phyloP scores from a whole-genome alignment of 257 asterid genomes.

The Penstemon newberryi region DNA sequence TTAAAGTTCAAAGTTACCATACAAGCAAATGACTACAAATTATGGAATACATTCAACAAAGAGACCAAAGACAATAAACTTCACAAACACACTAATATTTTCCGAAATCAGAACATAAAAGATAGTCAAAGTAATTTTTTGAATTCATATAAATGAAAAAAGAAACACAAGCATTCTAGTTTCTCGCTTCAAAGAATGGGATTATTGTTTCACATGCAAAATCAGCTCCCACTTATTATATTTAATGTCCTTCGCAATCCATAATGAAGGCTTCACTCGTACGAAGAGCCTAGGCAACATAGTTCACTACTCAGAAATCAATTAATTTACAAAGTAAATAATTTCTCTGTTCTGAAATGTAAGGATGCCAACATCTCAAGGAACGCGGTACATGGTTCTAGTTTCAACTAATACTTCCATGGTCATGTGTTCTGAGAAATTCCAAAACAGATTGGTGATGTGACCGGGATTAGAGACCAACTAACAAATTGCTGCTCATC shows the following conservation, averaged over 20 bases:
- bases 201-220: slow-evolving; percentile 6
- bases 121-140: slow-evolving; percentile 1
- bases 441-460: neutral
- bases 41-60: neutral
- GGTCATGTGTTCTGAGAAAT: slow-evolving; percentile 1
- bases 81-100: neutral
- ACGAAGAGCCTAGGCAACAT: neutral
- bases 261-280: slow-evolving; percentile 9
- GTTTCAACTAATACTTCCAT: neutral
- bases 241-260: neutral
- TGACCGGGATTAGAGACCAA: slow-evolving; percentile 5
- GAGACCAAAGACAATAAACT: slow-evolving; percentile 10
- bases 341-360: neutral
- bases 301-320: slow-evolving; percentile 2
- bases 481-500: neutral
- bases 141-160: neutral
- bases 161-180: slow-evolving; percentile 2
- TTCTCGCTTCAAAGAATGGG: neutral
- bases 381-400: neutral
- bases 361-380: neutral
- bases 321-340: neutral
- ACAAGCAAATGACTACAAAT: neutral
- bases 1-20: slow-evolving; percentile 3
- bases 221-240: slow-evolving; percentile 5
- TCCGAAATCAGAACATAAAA: slow-evolving; percentile 11